Base-by-base conservation (phyloP, 306 rosid species). In the Acacia melanoxylon region DNA sequence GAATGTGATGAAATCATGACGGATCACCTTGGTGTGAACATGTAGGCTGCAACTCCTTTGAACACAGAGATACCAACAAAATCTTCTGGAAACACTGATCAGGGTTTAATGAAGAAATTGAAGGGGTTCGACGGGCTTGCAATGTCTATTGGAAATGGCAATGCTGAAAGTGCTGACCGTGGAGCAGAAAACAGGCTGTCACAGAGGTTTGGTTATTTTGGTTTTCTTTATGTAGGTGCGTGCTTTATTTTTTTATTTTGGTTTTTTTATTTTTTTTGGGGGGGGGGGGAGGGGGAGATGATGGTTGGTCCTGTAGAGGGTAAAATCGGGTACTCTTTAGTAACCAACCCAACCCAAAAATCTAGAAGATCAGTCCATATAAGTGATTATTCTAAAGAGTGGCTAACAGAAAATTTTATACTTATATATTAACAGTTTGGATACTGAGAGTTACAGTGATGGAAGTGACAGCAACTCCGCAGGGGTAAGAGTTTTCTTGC, bases 81-180 rank as follows among this genome's bases (percentile, higher is more conserved):
- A 83, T 91, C 90, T 75, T 82, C 90, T 45, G 98, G 95, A 82
- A 95, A 87, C 80, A 72, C 89, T 16, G 91, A 92, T 78, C 89
- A 78, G 79, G 97, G 95, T 69, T 78, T 90, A 24, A 83, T 89
- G 88, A 95, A 93, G 88, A 93, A 89, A 88, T 76, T 92, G 89
- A 93, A 93, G 84, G 92, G 91, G 51, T 95, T 95, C 54, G 97
- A 92, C 84, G 97, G 88, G 42, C 99, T 93, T 80, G 94, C 94
- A 51, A 95, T 95, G 98, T 90, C 99, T 69, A 93, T 93, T 44
- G 99, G 98, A 79, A 93, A 90, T 86, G 89, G 88, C 76, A 85
- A 86, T 74, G 80, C 85, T 82, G 93, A 81, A 81, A 88, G 82
- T 81, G 87, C 88, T 8, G 97, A 87, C 77, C 90, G 81, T 82